Conservation (phyloP, 176 grass and related monocot genomes). For the Avena insularis region DNA sequence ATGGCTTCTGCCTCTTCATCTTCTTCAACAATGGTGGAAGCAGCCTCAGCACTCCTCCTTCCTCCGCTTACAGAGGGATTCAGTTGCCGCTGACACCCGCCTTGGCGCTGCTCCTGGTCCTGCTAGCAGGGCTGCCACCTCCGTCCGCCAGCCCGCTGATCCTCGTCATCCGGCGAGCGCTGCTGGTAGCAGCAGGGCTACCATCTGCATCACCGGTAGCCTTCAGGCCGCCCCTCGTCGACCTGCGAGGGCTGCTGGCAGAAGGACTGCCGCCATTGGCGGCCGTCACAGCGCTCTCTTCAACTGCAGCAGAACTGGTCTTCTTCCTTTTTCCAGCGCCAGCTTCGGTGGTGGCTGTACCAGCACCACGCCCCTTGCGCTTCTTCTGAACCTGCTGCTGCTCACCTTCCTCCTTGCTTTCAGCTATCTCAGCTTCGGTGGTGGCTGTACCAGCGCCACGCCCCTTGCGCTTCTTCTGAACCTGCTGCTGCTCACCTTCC, state of each 20-base stretch:
- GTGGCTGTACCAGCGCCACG: not conserved
- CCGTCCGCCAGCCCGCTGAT: not conserved
- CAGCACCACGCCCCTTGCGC: conserved; percentile 20
- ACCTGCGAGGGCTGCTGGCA: too few species aligned
- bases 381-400: conserved; percentile 30
- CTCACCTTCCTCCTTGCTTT: not conserved
- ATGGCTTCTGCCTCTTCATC: too few species aligned
- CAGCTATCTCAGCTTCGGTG: too few species aligned
- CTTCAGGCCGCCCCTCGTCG: too few species aligned
- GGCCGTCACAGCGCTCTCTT: not conserved
- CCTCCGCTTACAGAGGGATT: not conserved
- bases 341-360: not conserved
- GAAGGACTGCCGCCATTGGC: too few species aligned
- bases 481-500: conserved; percentile 17
- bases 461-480: conserved; percentile 41
- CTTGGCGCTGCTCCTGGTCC: conserved; percentile 3
- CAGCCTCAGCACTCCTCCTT: not conserved
- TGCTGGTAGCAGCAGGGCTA: conserved; percentile 1
- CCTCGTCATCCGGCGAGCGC: conserved; percentile 11
- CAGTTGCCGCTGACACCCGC: conserved; percentile 9
- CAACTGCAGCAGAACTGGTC: not conserved
- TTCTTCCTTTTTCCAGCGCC: conserved; percentile 41
- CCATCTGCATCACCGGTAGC: not conserved
- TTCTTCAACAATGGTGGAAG: not conserved
- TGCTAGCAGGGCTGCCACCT: conserved; percentile 1